phyloP scores from a whole-genome alignment of 225 moss, liverwort and hornwort species.

The Pseudisothecium myosuroides region DNA sequence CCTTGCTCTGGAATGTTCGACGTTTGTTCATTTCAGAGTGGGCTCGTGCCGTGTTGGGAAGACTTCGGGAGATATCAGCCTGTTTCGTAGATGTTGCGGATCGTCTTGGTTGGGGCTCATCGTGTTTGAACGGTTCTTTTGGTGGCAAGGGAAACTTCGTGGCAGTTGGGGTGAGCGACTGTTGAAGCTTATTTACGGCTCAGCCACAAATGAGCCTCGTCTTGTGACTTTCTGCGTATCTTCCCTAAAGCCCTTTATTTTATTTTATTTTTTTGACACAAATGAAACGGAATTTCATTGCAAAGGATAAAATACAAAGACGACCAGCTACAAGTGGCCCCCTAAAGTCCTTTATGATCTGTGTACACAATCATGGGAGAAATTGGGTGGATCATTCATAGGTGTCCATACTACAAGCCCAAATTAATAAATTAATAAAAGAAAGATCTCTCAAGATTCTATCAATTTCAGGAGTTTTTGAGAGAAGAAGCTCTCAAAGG shows the following conservation, averaged over 20 bases:
- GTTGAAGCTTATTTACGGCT: background rate
- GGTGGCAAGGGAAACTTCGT: background rate
- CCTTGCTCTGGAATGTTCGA: background rate
- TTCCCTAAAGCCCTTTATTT: too few relatives aligned
- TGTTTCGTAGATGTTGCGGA: background rate
- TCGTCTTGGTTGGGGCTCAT: background rate
- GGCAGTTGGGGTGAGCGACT: background rate
- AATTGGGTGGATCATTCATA: background rate
- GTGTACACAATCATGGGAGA: background rate
- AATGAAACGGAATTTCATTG: too few relatives aligned
- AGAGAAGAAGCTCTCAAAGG: background rate
- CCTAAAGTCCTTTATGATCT: background rate
- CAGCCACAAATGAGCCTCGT: background rate
- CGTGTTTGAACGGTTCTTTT: background rate
- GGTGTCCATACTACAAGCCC: background rate
- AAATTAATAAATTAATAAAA: too few relatives aligned
- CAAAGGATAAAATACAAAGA: too few relatives aligned
- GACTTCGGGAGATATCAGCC: background rate
- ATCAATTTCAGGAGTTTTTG: background rate
- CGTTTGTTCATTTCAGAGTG: accelerated
- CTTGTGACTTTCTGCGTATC: background rate
- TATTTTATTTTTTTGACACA: too few relatives aligned
- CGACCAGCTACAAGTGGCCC: too few relatives aligned
- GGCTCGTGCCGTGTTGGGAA: background rate
- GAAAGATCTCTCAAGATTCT: background rate